Conservation (phyloP, 1,284 basidiomycete species). For the Malassezia nana region DNA sequence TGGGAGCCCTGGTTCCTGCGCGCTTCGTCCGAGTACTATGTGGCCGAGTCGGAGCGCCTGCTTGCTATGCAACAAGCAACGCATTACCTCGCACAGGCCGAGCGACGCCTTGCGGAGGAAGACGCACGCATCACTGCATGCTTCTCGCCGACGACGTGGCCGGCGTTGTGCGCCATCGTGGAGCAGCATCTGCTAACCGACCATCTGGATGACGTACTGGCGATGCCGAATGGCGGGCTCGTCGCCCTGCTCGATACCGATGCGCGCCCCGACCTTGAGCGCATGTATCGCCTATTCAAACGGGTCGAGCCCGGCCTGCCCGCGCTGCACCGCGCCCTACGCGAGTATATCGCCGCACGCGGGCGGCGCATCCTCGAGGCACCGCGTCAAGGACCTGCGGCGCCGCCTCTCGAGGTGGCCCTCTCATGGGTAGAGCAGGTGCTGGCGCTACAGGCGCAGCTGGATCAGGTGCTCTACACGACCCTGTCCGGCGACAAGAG, state of each 20-base stretch:
- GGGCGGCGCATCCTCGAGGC: constrained; percentile 70
- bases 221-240: constrained; percentile 74
- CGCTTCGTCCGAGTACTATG: constrained; percentile 72
- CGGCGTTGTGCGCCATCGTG: constrained; percentile 64
- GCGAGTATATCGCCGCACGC: constrained; percentile 63
- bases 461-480: constrained; percentile 64
- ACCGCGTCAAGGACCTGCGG: constrained; percentile 14
- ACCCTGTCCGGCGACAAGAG: constrained; percentile 69
- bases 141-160: constrained; percentile 65
- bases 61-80: constrained; percentile 68
- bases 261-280: constrained; percentile 65
- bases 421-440: constrained; percentile 92
- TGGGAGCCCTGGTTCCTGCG: constrained; percentile 73
- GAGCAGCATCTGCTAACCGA: constrained; percentile 67
- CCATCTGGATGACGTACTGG: constrained; percentile 66
- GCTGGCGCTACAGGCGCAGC: constrained; percentile 79
- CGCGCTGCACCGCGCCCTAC: constrained; percentile 61
- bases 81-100: constrained; percentile 74
- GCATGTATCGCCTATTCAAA: constrained; percentile 69
- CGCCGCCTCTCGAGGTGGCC: constrained; percentile 53
- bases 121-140: constrained; percentile 80
- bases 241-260: constrained; percentile 77
- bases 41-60: constrained; percentile 62
- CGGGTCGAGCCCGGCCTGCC: constrained; percentile 58
- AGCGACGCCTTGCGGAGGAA: constrained; percentile 72